phyloP scores from a whole-genome alignment of 2,329 filamentous ascomycete species.

The Akanthomyces lecanii region DNA sequence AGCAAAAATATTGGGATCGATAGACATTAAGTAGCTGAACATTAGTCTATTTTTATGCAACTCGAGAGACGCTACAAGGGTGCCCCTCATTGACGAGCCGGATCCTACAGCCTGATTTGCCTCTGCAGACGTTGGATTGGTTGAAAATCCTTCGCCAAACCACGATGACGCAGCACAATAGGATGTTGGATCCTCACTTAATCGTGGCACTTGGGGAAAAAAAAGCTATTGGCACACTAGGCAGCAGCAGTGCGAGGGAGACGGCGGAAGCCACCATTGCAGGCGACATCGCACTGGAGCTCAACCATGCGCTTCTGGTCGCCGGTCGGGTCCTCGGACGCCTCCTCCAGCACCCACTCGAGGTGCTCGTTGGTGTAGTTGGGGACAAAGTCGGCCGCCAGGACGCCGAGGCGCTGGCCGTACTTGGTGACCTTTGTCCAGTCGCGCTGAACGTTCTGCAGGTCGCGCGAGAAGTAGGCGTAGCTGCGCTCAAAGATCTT shows the following conservation, averaged over 20 bases:
- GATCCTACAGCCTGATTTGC: no score
- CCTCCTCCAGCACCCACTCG: constrained; percentile 59
- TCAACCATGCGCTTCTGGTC: constrained; percentile 72
- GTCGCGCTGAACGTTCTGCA: constrained; percentile 71
- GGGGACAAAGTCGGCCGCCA: constrained; percentile 58
- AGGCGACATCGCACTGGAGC: constrained; percentile 63
- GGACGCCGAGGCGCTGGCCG: constrained; percentile 66
- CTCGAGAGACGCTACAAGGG: no score
- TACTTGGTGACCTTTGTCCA: constrained; percentile 76
- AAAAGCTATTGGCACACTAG: constrained; percentile 2
- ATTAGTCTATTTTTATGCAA: no score
- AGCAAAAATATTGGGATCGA: no score
- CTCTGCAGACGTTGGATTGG: neutral
- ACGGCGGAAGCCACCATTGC: constrained; percentile 59
- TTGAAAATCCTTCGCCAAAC: neutral
- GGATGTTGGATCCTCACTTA: constrained; percentile 5
- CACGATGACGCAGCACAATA: neutral
- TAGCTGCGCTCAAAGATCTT: constrained; percentile 79
- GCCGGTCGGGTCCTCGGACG: constrained; percentile 62
- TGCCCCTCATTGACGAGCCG: no score
- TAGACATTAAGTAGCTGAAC: no score
- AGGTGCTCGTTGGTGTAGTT: constrained; percentile 75
- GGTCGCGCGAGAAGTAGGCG: constrained; percentile 69
- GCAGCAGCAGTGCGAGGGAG: constrained; percentile 28
- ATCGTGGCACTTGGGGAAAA: neutral